A percentile compares a stretch with the other conserved stretches of the same genome.
phyloP scores from a whole-genome alignment of 2,329 filamentous ascomycete species.

The Dothistroma septosporum region DNA sequence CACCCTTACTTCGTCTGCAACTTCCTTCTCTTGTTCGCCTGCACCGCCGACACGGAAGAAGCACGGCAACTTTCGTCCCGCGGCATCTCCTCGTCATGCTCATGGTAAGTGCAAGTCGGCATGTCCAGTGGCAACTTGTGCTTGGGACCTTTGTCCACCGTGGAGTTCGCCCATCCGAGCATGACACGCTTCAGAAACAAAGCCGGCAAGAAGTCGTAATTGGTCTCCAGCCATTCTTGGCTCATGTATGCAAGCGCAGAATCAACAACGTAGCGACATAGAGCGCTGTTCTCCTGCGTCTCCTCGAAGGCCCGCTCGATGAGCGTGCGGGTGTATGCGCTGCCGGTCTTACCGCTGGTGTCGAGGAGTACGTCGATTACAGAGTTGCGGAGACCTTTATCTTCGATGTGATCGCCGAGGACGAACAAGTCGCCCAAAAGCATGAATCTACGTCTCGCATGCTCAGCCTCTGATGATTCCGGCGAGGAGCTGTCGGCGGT shows the following conservation, averaged over 20 bases:
- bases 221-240: not conserved
- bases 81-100: conserved; percentile 12
- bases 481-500: not conserved
- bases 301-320: conserved; percentile 5
- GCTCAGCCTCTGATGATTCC: not conserved
- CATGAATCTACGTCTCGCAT: not conserved
- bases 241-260: not conserved
- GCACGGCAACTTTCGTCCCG: not conserved
- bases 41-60: not conserved
- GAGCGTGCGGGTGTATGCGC: not conserved
- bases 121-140: not conserved
- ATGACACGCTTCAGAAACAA: not conserved
- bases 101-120: conserved; percentile 9
- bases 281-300: not conserved
- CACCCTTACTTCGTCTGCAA: no score
- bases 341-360: not conserved
- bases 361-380: conserved; percentile 9
- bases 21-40: not conserved
- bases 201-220: not conserved
- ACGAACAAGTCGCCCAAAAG: not conserved
- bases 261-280: conserved; percentile 10
- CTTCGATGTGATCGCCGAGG: conserved; percentile 9
- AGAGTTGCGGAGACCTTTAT: conserved; percentile 9
- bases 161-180: not conserved
- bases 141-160: not conserved